These are phyloP conservation scores for Penicillium maclennaniae DNA, from an alignment of 495 filamentous ascomycete genomes.

Conservation along the genomic window DNA sequence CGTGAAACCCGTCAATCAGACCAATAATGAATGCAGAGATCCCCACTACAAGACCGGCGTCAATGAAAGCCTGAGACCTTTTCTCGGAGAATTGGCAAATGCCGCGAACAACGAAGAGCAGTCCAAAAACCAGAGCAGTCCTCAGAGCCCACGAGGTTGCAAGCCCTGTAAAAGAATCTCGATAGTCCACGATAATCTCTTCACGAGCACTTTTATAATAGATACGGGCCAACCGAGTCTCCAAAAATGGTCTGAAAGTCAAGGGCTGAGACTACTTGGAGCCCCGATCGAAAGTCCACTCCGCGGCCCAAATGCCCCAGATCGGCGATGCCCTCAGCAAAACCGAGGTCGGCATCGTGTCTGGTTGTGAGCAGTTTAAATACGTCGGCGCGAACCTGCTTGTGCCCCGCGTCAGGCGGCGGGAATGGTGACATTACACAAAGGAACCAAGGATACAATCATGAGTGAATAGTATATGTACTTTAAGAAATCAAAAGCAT, in stretches of 20 bases:
- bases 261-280: background rate
- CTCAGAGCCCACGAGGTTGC: background rate
- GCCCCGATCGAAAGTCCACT: constrained; percentile 5
- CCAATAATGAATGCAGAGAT: background rate
- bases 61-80: background rate
- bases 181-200: background rate
- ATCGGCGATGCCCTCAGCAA: background rate
- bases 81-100: background rate
- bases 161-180: background rate
- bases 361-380: constrained; percentile 1
- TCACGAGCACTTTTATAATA: background rate
- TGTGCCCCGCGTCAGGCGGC: background rate
- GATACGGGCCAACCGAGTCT: background rate
- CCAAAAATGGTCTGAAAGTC: background rate
- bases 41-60: background rate
- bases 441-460: background rate
- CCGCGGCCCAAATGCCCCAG: constrained; percentile 5
- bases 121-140: background rate
- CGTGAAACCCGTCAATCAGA: background rate
- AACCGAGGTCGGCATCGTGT: background rate
- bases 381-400: constrained; percentile 5
- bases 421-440: background rate
- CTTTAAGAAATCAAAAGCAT: background rate
- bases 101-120: background rate
- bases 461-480: no score